These are phyloP conservation scores for Thamnidium elegans DNA, from an alignment of 192 early-diverging fungal species.

Conservation along the genomic window DNA sequence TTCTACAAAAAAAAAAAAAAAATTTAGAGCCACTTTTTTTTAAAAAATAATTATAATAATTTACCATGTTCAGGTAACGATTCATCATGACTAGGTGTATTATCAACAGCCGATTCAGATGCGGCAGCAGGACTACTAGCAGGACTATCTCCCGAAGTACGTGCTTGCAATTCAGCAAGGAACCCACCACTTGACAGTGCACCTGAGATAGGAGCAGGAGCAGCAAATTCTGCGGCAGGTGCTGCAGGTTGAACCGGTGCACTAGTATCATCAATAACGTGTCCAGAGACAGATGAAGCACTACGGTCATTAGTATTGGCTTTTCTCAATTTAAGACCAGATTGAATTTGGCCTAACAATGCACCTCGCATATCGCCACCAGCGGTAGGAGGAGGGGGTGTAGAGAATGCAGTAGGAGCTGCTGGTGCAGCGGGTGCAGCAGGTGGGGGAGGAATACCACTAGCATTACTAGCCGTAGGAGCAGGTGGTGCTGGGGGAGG, in stretches of 20 bases:
- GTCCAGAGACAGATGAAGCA: constrained; percentile 34
- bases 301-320: constrained; percentile 67
- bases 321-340: constrained; percentile 59
- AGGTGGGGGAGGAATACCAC: constrained; percentile 4
- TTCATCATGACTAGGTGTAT: neutral
- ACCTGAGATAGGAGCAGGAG: constrained; percentile 20
- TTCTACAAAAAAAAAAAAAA: constrained; percentile 7
- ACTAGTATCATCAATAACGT: constrained; percentile 22
- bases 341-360: constrained; percentile 70
- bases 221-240: neutral
- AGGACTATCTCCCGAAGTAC: constrained; percentile 23
- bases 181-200: constrained; percentile 50
- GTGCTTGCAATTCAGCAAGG: constrained; percentile 58
- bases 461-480: neutral
- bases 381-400: constrained; percentile 6
- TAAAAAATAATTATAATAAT: neutral
- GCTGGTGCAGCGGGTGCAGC: constrained; percentile 14
- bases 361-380: constrained; percentile 43
- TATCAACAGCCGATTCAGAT: neutral
- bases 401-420: constrained; percentile 7
- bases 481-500: constrained; percentile 20
- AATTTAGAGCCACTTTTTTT: neutral
- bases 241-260: neutral
- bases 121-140: neutral
- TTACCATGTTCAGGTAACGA: constrained; percentile 18